Conservation (phyloP, 345 rosid genomes). For the Hibiscus tridactylites region DNA sequence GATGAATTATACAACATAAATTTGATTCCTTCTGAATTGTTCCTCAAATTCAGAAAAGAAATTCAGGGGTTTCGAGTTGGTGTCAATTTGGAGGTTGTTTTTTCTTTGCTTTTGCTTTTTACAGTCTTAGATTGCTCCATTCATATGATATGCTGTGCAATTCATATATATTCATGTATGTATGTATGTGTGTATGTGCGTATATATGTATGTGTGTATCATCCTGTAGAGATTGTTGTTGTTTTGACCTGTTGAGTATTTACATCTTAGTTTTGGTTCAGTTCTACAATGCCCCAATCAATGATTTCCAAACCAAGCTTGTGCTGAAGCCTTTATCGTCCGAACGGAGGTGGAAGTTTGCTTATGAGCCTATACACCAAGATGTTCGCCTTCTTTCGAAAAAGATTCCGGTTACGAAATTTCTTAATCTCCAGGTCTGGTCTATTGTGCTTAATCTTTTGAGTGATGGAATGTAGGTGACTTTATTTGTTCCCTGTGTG, state of each 20-base stretch:
- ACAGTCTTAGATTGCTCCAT: background rate
- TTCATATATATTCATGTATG: no score
- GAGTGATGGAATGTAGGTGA: background rate
- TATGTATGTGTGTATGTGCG: no score
- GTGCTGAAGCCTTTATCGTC: conserved; percentile 73
- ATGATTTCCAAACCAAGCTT: conserved; percentile 77
- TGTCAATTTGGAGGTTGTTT: conserved; percentile 69
- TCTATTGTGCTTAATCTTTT: background rate
- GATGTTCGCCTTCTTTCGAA: conserved; percentile 64
- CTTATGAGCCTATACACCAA: conserved; percentile 63
- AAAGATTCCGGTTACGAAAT: conserved; percentile 78
- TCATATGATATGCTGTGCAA: no score
- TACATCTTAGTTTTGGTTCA: conserved; percentile 23
- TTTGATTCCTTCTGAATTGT: conserved; percentile 74
- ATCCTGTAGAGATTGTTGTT: background rate
- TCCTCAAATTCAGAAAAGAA: conserved; percentile 83
- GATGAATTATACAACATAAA: conserved; percentile 71
- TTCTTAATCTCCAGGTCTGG: conserved; percentile 73
- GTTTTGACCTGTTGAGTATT: conserved; percentile 7
- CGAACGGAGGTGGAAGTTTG: conserved; percentile 72
- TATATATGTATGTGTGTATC: background rate
- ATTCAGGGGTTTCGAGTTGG: conserved; percentile 79
- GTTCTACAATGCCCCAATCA: conserved; percentile 76
- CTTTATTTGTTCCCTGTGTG: background rate
- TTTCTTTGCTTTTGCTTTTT: background rate